Base-by-base conservation (phyloP, 2,329 filamentous ascomycete species). In the Epichloe elymi region DNA sequence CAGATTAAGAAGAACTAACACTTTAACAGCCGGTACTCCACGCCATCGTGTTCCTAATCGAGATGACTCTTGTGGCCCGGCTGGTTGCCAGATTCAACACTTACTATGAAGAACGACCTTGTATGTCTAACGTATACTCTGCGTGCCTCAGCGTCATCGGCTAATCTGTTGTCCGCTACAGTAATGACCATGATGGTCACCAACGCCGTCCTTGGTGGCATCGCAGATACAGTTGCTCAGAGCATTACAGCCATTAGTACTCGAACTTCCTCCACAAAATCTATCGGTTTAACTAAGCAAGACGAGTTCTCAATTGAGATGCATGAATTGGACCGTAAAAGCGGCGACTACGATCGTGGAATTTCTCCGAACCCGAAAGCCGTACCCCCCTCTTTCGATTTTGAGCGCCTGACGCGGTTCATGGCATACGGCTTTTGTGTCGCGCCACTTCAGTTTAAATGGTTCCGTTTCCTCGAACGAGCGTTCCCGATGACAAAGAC, bases 151-250 rank as follows among this genome's bases (percentile, higher is more conserved):
- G 2, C 44, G 37, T 7, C 8, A 46, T 11, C 8, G 17, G 14
- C 33, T 49, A 52, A 48, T 48, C 33, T n/a, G 36, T 19, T n/a
- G 3, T 23, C 14, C 37, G 15, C 53, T 38, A 48, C 64, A 86
- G 87, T 98, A 41, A 80, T 98, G 62, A 98, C 93, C 55, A 98
- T 95, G 70, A 98, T 98, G 91, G 88, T 96, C 64, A 95, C 91
- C 66, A 98, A 98, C 72, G 87, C 93, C 58, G 85, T 97, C 51
- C 82, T 98, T 53, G 89, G 88, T 71, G 93, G 93, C 60, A 85
- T 98, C 59, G 93, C 93, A 68, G 93, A 98, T 69, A 97, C 93
- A 36, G 88, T 95, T 46, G 93, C 93, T 53, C 93, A 98, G 68
- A 83, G 86, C 53, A 86, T 98, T 65, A 95, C 93, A 3, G 82